Conservation (phyloP, 2,329 filamentous ascomycete genomes). For the Madurella fahalii region DNA sequence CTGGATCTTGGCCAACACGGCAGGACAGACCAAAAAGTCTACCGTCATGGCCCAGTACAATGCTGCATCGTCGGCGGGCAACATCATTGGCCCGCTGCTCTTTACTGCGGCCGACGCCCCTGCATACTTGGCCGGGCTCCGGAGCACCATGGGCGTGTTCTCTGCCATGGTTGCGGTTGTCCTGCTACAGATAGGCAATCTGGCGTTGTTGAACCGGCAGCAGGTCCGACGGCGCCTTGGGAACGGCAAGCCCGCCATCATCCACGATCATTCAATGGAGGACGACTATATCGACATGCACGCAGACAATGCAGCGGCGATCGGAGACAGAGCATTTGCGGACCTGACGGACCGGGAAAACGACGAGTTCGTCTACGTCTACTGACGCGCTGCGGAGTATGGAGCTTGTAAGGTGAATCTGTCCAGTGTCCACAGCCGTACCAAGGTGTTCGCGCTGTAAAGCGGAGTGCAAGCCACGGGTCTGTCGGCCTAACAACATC, state of each 20-base stretch:
- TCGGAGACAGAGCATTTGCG: slow-evolving; percentile 50
- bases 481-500: too few species aligned
- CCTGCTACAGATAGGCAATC: slow-evolving; percentile 49
- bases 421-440: too few species aligned
- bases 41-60: slow-evolving; percentile 62
- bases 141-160: slow-evolving; percentile 52
- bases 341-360: slow-evolving; percentile 64
- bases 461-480: too few species aligned
- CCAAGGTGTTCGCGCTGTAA: too few species aligned
- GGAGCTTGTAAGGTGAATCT: too few species aligned
- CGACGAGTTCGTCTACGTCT: slow-evolving; percentile 64
- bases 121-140: slow-evolving; percentile 53
- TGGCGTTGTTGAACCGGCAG: slow-evolving; percentile 53
- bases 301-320: slow-evolving; percentile 19
- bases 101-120: slow-evolving; percentile 57
- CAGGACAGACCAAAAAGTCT: slow-evolving; percentile 57
- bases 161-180: slow-evolving; percentile 50
- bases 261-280: slow-evolving; percentile 60
- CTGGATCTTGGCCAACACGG: slow-evolving; percentile 68
- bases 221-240: slow-evolving; percentile 52
- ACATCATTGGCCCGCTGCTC: slow-evolving; percentile 63
- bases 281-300: slow-evolving; percentile 39
- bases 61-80: slow-evolving; percentile 57
- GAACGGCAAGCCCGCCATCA: slow-evolving; percentile 57
- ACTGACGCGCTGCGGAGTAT: slow-evolving; percentile 35